Base-by-base conservation (phyloP, 345 rosid genomes). In the Gossypium australe region DNA sequence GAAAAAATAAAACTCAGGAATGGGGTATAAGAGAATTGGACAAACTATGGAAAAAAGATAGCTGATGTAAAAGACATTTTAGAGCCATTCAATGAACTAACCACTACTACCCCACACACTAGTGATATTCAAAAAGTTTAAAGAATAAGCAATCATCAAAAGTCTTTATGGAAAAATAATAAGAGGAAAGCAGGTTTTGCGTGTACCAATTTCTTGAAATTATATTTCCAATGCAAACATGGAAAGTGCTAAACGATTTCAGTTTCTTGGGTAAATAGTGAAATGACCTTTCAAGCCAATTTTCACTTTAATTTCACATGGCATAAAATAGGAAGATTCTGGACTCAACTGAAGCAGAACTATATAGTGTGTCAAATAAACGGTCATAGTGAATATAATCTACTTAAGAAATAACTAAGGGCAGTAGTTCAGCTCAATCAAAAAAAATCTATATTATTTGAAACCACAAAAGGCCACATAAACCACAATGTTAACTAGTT, bases 271-370 rank as follows among this genome's bases (percentile, higher is more conserved):
- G 17, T 8, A 45, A 44, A 45, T 45, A 22, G 41, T 47, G 55
- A 67, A 47, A 47, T 67, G 1, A 10, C 55, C 56, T 67, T 22
- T 13, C 2, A 13, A 67, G 45, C 38, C 16, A 67, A 13, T 22
- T n/a, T 11, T 45, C 71, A 45, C 71, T 45, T 12, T 4, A 45
- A 8, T 25, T 63, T 67, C 41, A 20, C 70, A 47, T 45, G 20
- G 70, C 53, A 66, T 66, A 64, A 60, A 60, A 14, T 62, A n/a
- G 68, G 64, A 64, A 67, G 53, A 67, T 67, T 67, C 38, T 67
- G 20, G 29, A 48, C 25, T 18, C 29, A 65, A 47, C 51, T 43
- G 29, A 43, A 65, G 45, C 70, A 65, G 51, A 34, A 65, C 69
- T 64, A n/a, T 27, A 65, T 22, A 65, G 27, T 9, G 14, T 10